Evolutionary conservation across 2,329 filamentous ascomycete genomes (phyloP).

Genomic region (Pseudogymnoascus destructans): DNA sequence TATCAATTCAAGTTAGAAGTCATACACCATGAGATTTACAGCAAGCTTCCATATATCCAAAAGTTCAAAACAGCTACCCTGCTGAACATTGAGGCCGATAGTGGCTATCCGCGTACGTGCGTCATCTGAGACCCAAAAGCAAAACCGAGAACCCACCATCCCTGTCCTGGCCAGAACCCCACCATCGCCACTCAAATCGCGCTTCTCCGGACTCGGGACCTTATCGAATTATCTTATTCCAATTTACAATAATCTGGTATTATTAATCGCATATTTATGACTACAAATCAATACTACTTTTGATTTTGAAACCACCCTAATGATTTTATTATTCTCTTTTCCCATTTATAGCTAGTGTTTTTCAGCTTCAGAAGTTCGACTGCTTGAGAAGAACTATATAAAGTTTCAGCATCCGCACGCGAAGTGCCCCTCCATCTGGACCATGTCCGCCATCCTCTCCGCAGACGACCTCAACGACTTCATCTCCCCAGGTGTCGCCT

Average conservation of each 20-base stretch:
- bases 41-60: neutral
- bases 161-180: constrained; percentile 7
- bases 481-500: constrained; percentile 92
- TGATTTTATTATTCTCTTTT: neutral
- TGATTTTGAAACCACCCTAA: neutral
- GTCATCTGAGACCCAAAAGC: neutral
- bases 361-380: neutral
- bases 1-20: neutral
- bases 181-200: constrained; percentile 2
- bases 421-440: constrained; percentile 18
- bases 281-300: neutral
- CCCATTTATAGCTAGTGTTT: neutral
- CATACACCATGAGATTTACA: neutral
- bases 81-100: neutral
- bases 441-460: constrained; percentile 94
- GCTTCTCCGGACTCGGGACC: constrained; percentile 7
- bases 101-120: neutral
- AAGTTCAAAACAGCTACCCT: constrained; percentile 2
- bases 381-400: neutral
- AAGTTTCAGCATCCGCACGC: neutral
- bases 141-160: neutral
- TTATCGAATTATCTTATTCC: constrained; percentile 8
- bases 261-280: constrained; percentile 8
- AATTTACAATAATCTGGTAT: constrained; percentile 4
- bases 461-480: constrained; percentile 98